phyloP scores from a whole-genome alignment of 2,329 filamentous ascomycete genomes.

The Akanthomyces dipterigenus region DNA sequence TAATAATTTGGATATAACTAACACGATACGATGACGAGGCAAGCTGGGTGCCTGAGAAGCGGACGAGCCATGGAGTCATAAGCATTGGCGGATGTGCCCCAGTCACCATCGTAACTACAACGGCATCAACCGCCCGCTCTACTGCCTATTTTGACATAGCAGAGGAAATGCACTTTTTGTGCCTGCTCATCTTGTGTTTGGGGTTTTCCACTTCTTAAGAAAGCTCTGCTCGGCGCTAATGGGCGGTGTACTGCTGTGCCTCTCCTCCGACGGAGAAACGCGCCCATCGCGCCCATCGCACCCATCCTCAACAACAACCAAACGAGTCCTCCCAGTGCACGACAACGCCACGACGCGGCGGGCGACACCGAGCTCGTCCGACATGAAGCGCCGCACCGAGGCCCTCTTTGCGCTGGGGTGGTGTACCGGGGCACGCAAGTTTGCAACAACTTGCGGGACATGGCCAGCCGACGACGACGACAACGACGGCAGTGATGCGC shows the following conservation, averaged over 20 bases:
- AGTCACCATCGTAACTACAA: too few relatives aligned
- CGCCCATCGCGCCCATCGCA: too few relatives aligned
- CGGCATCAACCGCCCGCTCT: too few relatives aligned
- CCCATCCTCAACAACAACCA: not conserved
- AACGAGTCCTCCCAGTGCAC: not conserved
- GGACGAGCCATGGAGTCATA: too few relatives aligned
- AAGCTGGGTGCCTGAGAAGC: not conserved
- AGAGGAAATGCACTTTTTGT: too few relatives aligned
- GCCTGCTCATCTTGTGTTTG: too few relatives aligned
- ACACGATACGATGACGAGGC: not conserved
- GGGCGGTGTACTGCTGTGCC: not conserved
- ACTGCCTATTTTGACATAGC: too few relatives aligned
- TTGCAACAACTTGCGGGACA: not conserved
- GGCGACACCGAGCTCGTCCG: not conserved
- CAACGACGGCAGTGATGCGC: not conserved
- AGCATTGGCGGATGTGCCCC: too few relatives aligned
- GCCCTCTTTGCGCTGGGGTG: conserved; percentile 6
- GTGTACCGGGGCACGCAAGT: conserved; percentile 6
- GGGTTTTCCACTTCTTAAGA: too few relatives aligned
- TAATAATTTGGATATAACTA: not conserved
- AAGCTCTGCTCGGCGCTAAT: too few relatives aligned
- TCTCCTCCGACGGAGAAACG: not conserved
- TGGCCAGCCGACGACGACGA: too few relatives aligned
- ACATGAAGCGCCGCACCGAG: conserved; percentile 5
- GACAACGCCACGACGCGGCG: not conserved